Conservation (phyloP, 208 protist genomes). For the Crithidia acanthocephali region DNA sequence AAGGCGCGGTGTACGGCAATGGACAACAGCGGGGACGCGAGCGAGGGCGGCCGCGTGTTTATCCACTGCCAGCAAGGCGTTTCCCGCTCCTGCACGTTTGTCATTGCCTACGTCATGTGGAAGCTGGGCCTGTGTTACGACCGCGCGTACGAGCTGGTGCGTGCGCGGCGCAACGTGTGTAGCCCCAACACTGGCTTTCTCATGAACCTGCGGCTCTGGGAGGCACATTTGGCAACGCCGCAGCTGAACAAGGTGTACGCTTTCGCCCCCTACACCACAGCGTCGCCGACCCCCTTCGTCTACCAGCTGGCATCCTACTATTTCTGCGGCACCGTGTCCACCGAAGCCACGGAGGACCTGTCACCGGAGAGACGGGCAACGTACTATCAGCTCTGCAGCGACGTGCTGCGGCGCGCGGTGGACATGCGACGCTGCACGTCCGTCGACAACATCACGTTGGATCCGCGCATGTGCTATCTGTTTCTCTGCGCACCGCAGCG, state of each 20-base stretch:
- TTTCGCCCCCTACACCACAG: conserved; percentile 59
- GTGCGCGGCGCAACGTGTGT: conserved; percentile 67
- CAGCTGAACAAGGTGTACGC: conserved; percentile 60
- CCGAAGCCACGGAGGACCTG: not conserved
- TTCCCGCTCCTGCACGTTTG: conserved; percentile 87
- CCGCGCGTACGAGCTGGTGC: conserved; percentile 79
- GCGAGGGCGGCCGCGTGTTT: conserved; percentile 73
- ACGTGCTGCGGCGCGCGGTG: conserved; percentile 23
- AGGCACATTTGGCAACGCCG: conserved; percentile 60
- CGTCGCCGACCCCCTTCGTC: conserved; percentile 52
- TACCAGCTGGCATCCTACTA: conserved; percentile 63
- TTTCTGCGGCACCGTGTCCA: conserved; percentile 19
- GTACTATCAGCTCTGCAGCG: conserved; percentile 30
- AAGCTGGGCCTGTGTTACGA: conserved; percentile 81
- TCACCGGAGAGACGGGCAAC: not conserved
- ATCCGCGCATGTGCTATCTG: conserved; percentile 63
- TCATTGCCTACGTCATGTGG: conserved; percentile 95
- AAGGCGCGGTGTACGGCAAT: conserved; percentile 32
- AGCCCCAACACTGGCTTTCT: conserved; percentile 94
- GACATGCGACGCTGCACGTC: not conserved
- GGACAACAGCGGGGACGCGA: not conserved
- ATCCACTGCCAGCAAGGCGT: conserved; percentile 97
- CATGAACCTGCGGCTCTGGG: conserved; percentile 83
- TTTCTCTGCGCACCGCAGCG: conserved; percentile 44
- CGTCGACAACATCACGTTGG: conserved; percentile 36